These are phyloP conservation scores for Collariella sp. DNA, from an alignment of 495 filamentous ascomycete species.

Conservation along the genomic window DNA sequence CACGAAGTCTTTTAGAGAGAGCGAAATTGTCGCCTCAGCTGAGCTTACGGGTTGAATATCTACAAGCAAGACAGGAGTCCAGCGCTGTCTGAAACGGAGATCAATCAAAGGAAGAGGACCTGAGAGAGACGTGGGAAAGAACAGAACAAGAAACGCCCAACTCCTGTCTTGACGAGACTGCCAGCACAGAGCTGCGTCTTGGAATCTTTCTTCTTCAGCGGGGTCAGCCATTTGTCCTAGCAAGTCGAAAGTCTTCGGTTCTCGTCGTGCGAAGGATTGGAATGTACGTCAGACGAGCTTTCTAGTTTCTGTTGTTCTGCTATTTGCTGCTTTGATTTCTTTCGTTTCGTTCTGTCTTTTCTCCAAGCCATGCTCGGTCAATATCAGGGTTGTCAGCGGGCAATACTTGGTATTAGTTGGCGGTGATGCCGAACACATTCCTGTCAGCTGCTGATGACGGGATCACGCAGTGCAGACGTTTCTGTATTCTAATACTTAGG, in stretches of 20 bases:
- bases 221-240: constrained; percentile 11
- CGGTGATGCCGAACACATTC: background rate
- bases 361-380: background rate
- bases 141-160: constrained; percentile 1
- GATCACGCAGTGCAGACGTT: constrained; percentile 17
- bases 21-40: background rate
- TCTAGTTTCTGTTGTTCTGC: constrained; percentile 14
- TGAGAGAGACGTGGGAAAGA: constrained; percentile 3
- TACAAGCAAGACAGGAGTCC: too few relatives aligned
- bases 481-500: constrained; percentile 30
- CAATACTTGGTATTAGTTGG: background rate
- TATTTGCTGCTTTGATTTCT: background rate
- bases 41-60: too few relatives aligned
- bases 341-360: background rate
- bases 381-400: background rate
- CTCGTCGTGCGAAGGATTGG: constrained; percentile 21
- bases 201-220: constrained; percentile 16
- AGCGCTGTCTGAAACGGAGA: too few relatives aligned
- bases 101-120: background rate
- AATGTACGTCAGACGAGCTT: constrained; percentile 30
- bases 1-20: background rate
- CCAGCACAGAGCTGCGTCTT: constrained; percentile 29
- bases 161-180: constrained; percentile 18
- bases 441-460: constrained; percentile 20
- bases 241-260: constrained; percentile 15